Percentiles rank a stretch among this genome's conserved stretches.
Evolutionary conservation across 257 asterid genomes (phyloP).

Genomic region (Solanum ossicruentum): DNA sequence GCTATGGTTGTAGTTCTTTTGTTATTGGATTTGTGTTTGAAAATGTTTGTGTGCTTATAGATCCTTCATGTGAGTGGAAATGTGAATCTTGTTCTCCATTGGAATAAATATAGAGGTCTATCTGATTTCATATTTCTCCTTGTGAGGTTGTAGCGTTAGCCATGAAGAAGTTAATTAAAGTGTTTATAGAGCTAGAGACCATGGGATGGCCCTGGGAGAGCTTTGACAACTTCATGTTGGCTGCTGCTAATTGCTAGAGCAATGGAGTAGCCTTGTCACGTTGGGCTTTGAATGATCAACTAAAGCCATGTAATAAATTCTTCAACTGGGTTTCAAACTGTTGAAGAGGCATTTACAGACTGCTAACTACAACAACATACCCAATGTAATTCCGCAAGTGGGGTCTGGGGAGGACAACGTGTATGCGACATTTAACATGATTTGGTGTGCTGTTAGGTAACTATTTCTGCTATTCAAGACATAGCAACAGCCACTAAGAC

Average conservation of each 20-base stretch:
- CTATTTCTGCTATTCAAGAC: background rate
- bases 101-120: background rate
- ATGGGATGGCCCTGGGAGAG: background rate
- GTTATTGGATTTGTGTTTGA: background rate
- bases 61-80: background rate
- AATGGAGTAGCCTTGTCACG: background rate
- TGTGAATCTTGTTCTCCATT: background rate
- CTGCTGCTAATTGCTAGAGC: background rate
- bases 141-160: background rate
- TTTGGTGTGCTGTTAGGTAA: background rate
- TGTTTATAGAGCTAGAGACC: background rate
- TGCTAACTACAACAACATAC: no score
- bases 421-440: background rate
- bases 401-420: no score
- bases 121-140: background rate
- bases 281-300: background rate
- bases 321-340: no score
- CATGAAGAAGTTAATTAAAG: background rate
- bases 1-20: background rate
- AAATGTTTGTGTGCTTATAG: background rate
- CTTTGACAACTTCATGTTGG: background rate
- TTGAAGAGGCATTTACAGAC: no score
- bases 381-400: no score
- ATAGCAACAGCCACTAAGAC: background rate
- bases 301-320: background rate